Evolutionary conservation across 2,329 filamentous ascomycete species (phyloP), one percentile per base, ranked within the genome.

Genomic region (Chrysosporium keratinophilum): DNA sequence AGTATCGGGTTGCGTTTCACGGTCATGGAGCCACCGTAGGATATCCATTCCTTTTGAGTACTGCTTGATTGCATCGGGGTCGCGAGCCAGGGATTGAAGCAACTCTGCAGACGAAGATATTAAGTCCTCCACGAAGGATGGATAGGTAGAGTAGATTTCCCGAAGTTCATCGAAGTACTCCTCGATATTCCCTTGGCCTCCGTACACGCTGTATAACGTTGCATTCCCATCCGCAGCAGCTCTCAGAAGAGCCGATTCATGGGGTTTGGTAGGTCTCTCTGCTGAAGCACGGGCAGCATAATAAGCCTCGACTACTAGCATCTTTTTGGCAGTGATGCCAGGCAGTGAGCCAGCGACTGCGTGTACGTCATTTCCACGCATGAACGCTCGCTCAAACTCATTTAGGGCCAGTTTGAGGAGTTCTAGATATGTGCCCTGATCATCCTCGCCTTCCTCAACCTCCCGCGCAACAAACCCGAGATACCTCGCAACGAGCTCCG

Each of bases 81-180:
- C 85, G 61, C 85, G 83, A 35, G 90, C 85, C 41, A 98, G 78
- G 23, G 76, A 83, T 67, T 91, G 88, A n/a, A 98, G 80, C 52
- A 95, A 82, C 65, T 94, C 85, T 12, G 93, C 90, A 6, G 89
- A 84, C 20, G 83, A 80, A 28, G 79, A 78, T 65, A 98, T 80
- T 59, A 97, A 82, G 60, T 94, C 88, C 61, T 88, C 85, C 4
- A 96, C 82, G 61, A 98, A 94, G 28, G 86, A 86, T 11, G 87
- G 85, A 73, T 98, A 98, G 56, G 90, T 95, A 63, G 78, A 83
- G 75, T 91, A 91, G 55, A 97, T 81, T 69, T 95, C 86, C 54
- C 93, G 84, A 58, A 98, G 80, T 75, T 98, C 93, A 62, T 98
- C 91, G 65, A 98, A 98, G 74, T 98, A 98, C 74, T 98, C 94